Evolutionary conservation across 1,284 basidiomycete genomes (phyloP), one percentile per base, ranked within the genome.

Genomic region (Vanrija sp.): DNA sequence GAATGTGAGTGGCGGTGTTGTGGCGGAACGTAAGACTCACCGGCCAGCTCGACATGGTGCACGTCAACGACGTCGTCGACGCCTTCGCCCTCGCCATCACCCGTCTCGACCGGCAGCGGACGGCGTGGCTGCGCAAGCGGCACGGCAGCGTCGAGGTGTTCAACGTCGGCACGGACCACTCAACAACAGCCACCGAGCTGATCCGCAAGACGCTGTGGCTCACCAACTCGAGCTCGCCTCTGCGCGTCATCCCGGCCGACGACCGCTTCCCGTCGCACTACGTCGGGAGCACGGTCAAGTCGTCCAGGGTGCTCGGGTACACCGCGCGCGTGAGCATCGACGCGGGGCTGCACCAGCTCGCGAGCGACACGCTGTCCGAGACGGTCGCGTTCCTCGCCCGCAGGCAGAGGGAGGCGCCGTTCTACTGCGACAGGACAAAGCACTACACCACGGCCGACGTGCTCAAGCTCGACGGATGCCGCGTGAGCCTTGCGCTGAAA

Each of bases 61-160:
- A 65, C 51, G 61, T 67, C 19, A 56, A 63, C 40, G 66, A 68
- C 44, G 62, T 58, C 14, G 53, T 68, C 25, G 52, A 66, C 57
- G 65, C 61, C 3, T 50, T 68, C 40, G 15, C 54, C 8, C 56
- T 64, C 15, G 54, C 63, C 5, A 54, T 64, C 7, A 51, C 56
- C 28, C 57, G 49, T 1, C 50, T 64, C 5, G 45, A 45, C 15
- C 19, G 16, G 29, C 25, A 10, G 3, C 18, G 47, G 12, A 21
- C 23, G 38, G 10, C 29, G 8, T 18, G 10, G n/a, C 12, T 10
- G 34, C 50, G 19, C 21, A 21, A 18, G 21, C 66, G 21, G 5
- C 21, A 23, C 21, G 21, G 21, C 21, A 23, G 21, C 21, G 21
- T 23, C 21, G 67, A 67, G 10, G 52, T 46, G 8, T 65, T 56